Evolutionary conservation across 1,139 yeast species (phyloP).

Genomic region (Zygoascus sp.): DNA sequence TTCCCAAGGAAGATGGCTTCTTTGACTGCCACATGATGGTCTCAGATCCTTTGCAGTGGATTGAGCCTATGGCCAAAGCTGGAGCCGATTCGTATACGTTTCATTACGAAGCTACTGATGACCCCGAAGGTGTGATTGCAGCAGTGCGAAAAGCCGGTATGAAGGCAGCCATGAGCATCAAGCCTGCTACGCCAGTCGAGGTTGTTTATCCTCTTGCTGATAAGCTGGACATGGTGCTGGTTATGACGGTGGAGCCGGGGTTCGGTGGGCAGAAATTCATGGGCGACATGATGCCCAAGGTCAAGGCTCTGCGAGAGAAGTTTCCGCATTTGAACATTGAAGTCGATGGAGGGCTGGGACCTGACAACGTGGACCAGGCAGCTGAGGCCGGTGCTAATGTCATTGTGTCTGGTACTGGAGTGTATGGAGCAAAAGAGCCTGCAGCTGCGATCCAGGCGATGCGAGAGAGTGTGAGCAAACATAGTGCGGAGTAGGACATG

Average conservation of each 20-base stretch:
- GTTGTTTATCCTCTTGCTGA: slow-evolving; percentile 73
- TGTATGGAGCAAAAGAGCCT: slow-evolving; percentile 80
- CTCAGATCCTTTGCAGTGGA: slow-evolving; percentile 91
- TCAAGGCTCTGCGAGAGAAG: slow-evolving; percentile 62
- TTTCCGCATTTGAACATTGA: slow-evolving; percentile 82
- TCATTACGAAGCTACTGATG: slow-evolving; percentile 89
- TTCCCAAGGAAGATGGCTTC: slow-evolving; percentile 71
- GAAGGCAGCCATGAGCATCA: slow-evolving; percentile 91
- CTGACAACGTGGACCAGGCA: slow-evolving; percentile 74
- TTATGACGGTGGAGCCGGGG: slow-evolving; percentile 99
- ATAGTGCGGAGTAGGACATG: not conserved
- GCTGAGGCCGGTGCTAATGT: slow-evolving; percentile 97
- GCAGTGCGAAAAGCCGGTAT: slow-evolving; percentile 76
- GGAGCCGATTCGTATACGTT: slow-evolving; percentile 97
- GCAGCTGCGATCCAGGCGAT: slow-evolving; percentile 62
- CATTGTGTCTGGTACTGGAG: slow-evolving; percentile 96
- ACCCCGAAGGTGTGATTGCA: slow-evolving; percentile 70
- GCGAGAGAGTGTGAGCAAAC: slow-evolving; percentile 19
- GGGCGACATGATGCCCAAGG: slow-evolving; percentile 96
- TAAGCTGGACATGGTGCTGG: slow-evolving; percentile 82
- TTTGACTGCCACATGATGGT: slow-evolving; percentile 99
- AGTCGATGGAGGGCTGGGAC: slow-evolving; percentile 96
- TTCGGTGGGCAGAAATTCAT: slow-evolving; percentile 98
- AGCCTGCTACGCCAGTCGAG: slow-evolving; percentile 90
- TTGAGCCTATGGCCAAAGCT: slow-evolving; percentile 83